Evolutionary conservation across 2,329 filamentous ascomycete species (phyloP).

Genomic region (Aspergillus sp.): DNA sequence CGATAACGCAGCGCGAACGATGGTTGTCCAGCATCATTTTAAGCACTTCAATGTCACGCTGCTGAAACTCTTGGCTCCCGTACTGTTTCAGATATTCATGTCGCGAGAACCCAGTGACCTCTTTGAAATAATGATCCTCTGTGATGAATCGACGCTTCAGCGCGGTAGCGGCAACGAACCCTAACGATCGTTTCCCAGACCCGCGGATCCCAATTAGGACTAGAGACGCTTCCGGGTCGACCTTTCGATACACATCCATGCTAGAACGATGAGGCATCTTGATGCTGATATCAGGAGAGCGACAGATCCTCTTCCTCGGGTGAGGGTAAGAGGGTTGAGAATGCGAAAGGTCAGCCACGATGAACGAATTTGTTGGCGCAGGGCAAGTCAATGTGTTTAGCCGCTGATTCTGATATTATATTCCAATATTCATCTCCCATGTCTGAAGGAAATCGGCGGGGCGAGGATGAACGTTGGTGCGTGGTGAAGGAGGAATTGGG

Average conservation of each 20-base stretch:
- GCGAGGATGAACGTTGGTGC: not conserved
- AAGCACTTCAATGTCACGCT: constrained; percentile 42
- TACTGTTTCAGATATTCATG: constrained; percentile 42
- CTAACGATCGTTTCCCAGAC: constrained; percentile 45
- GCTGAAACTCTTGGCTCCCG: constrained; percentile 44
- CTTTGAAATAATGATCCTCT: constrained; percentile 46
- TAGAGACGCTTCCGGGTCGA: constrained; percentile 41
- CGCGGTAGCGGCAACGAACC: constrained; percentile 44
- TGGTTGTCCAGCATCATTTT: constrained; percentile 47
- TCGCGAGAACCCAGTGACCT: constrained; percentile 41
- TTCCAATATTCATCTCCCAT: not conserved
- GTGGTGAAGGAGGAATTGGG: not conserved
- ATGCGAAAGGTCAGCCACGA: not conserved
- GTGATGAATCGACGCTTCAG: constrained; percentile 45
- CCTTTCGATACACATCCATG: constrained; percentile 23
- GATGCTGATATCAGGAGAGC: not conserved
- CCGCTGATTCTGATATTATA: not conserved
- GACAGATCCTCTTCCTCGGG: constrained; percentile 2
- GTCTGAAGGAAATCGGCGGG: not conserved
- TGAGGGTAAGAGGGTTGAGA: not conserved
- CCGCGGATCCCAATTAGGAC: constrained; percentile 45
- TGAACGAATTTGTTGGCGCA: not conserved
- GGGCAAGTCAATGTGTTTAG: not conserved
- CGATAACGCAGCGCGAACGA: constrained; percentile 42
- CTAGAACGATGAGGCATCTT: constrained; percentile 11